phyloP scores from a whole-genome alignment of 2,329 filamentous ascomycete genomes.

The Piedraia hortae region DNA sequence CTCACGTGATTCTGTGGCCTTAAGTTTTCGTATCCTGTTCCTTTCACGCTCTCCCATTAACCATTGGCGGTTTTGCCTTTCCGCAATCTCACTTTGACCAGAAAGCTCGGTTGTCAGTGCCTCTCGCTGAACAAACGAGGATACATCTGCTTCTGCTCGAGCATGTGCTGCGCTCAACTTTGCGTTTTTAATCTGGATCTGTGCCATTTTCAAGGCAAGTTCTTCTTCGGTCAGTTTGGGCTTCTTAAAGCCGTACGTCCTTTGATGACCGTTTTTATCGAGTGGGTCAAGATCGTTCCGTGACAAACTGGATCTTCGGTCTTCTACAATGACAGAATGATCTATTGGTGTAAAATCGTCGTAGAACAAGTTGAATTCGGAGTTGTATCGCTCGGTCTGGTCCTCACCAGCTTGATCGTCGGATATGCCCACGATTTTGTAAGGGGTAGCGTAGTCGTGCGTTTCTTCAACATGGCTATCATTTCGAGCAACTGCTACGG shows the following conservation, averaged over 20 bases:
- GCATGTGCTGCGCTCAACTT: slow-evolving; percentile 31
- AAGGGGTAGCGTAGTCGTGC: too few relatives aligned
- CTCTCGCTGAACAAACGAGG: slow-evolving; percentile 35
- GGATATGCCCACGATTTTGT: too few relatives aligned
- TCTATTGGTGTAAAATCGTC: too few relatives aligned
- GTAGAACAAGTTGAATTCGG: too few relatives aligned
- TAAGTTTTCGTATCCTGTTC: slow-evolving; percentile 30
- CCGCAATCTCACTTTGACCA: slow-evolving; percentile 23
- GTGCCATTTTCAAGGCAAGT: slow-evolving; percentile 30
- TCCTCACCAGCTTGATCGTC: too few relatives aligned
- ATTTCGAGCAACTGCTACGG: too few relatives aligned
- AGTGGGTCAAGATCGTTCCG: too few relatives aligned
- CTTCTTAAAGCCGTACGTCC: slow-evolving; percentile 15
- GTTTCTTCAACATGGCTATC: too few relatives aligned
- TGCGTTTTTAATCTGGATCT: slow-evolving; percentile 33
- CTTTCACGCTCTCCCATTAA: slow-evolving; percentile 36
- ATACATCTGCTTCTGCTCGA: slow-evolving; percentile 38
- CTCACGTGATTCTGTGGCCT: slow-evolving; percentile 29
- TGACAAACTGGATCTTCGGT: too few relatives aligned
- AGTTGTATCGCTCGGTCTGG: too few relatives aligned
- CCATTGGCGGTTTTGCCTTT: slow-evolving; percentile 24
- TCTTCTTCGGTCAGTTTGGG: slow-evolving; percentile 38
- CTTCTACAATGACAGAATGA: too few relatives aligned
- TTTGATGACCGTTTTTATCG: too few relatives aligned
- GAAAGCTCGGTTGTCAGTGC: not conserved